phyloP scores from a whole-genome alignment of 495 filamentous ascomycete species.

The Neurospora sp. region DNA sequence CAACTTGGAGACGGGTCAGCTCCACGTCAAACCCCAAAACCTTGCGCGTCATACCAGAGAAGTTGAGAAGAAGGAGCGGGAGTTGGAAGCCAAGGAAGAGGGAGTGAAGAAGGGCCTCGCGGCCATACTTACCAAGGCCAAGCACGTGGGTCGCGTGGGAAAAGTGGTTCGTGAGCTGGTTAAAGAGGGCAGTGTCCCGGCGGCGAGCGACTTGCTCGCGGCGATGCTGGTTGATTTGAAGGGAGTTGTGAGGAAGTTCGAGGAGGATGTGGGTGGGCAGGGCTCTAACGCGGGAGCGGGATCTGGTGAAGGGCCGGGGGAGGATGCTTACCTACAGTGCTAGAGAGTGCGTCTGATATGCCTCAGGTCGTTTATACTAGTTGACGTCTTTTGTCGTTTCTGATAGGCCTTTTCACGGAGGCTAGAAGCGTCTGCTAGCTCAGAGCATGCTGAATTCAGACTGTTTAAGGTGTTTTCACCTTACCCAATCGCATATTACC shows the following conservation, averaged over 20 bases:
- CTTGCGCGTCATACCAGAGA: not conserved
- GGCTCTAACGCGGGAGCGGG: not conserved
- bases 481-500: not conserved
- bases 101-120: not conserved
- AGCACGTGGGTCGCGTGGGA: not conserved
- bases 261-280: not conserved
- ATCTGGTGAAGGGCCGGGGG: not conserved
- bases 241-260: not conserved
- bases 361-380: not conserved
- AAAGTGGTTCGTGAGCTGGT: not conserved
- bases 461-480: not conserved
- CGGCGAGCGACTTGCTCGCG: not conserved
- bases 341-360: not conserved
- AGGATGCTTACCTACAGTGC: not conserved
- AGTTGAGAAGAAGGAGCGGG: not conserved
- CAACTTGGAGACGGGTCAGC: not conserved
- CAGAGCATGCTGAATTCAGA: not conserved
- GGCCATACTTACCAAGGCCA: not conserved
- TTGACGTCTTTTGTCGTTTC: not conserved
- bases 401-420: not conserved
- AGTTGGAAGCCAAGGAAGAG: not conserved
- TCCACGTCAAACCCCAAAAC: not conserved
- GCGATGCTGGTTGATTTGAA: not conserved
- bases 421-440: not conserved
- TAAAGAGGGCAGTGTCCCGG: not conserved